These are phyloP conservation scores for Capniomyces stellatus DNA, from an alignment of 371 early-diverging fungal genomes.

Conservation along the genomic window DNA sequence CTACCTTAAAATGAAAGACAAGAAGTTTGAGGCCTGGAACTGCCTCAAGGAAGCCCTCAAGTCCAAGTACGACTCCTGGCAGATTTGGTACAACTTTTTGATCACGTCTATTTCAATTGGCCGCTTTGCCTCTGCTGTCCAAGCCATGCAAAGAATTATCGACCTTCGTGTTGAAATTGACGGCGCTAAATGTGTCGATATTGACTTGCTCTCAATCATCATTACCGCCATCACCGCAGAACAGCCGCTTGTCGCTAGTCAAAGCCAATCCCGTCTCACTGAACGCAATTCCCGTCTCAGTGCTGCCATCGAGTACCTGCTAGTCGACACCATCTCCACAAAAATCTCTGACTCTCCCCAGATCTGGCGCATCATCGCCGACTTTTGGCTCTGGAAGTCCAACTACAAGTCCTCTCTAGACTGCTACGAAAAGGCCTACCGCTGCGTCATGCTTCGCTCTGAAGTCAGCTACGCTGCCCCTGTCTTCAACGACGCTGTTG, in stretches of 20 bases:
- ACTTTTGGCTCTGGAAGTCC: slow-evolving; percentile 49
- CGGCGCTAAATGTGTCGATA: slow-evolving; percentile 51
- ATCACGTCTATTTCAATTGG: slow-evolving; percentile 57
- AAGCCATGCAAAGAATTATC: slow-evolving; percentile 64
- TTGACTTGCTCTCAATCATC: slow-evolving; percentile 48
- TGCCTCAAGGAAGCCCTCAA: slow-evolving; percentile 69
- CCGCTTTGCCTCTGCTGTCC: slow-evolving; percentile 64
- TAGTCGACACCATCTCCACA: slow-evolving; percentile 43
- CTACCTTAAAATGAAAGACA: slow-evolving; percentile 39
- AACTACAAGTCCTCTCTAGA: slow-evolving; percentile 51
- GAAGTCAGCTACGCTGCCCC: slow-evolving; percentile 38
- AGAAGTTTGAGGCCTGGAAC: slow-evolving; percentile 56
- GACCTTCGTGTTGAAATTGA: slow-evolving; percentile 48
- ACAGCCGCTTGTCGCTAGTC: slow-evolving; percentile 4
- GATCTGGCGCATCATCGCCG: slow-evolving; percentile 56
- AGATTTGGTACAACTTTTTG: slow-evolving; percentile 86
- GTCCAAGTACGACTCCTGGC: slow-evolving; percentile 60
- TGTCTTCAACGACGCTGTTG: slow-evolving; percentile 48
- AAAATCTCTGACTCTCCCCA: slow-evolving; percentile 55
- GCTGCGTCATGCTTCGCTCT: slow-evolving; percentile 53
- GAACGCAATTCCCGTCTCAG: background rate
- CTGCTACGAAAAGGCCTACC: slow-evolving; percentile 61
- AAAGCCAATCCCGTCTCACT: slow-evolving; percentile 5
- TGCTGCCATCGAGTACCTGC: slow-evolving; percentile 21
- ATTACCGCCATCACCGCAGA: slow-evolving; percentile 34